Evolutionary conservation across 768 basidiomycete genomes (phyloP).

Genomic region (Boletus insuetus): DNA sequence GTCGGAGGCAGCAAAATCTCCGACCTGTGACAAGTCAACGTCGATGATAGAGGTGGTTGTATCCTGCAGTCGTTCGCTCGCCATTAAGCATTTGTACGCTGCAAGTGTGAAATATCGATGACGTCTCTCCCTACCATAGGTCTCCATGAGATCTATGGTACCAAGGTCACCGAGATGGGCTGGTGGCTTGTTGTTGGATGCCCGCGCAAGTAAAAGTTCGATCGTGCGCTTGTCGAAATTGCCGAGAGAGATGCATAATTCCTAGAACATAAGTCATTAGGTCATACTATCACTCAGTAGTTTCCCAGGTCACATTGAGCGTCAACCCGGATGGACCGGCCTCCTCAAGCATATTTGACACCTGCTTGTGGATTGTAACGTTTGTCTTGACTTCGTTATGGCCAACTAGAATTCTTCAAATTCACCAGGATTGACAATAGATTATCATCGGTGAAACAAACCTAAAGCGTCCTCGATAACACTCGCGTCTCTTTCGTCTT

Average conservation of each 20-base stretch:
- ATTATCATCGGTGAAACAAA: slow-evolving; percentile 17
- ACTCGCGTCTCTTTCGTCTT: slow-evolving; percentile 37
- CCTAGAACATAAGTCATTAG: slow-evolving; percentile 39
- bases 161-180: slow-evolving; percentile 70
- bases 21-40: slow-evolving; percentile 48
- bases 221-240: slow-evolving; percentile 79
- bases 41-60: slow-evolving; percentile 40
- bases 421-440: neutral
- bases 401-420: slow-evolving; percentile 21
- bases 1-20: slow-evolving; percentile 51
- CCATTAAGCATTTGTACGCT: slow-evolving; percentile 62
- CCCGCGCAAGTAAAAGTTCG: slow-evolving; percentile 73
- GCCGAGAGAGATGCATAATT: slow-evolving; percentile 57
- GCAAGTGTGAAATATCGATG: slow-evolving; percentile 79
- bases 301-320: slow-evolving; percentile 49
- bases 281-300: neutral
- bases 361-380: slow-evolving; percentile 74
- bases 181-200: slow-evolving; percentile 63
- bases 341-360: slow-evolving; percentile 68
- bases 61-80: slow-evolving; percentile 62
- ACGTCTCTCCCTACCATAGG: slow-evolving; percentile 79
- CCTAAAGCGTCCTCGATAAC: slow-evolving; percentile 33
- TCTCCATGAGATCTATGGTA: slow-evolving; percentile 75
- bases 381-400: slow-evolving; percentile 52
- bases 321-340: slow-evolving; percentile 70